These are phyloP conservation scores for Tricholoma furcatifolium DNA, from an alignment of 768 basidiomycete genomes.

Conservation along the genomic window DNA sequence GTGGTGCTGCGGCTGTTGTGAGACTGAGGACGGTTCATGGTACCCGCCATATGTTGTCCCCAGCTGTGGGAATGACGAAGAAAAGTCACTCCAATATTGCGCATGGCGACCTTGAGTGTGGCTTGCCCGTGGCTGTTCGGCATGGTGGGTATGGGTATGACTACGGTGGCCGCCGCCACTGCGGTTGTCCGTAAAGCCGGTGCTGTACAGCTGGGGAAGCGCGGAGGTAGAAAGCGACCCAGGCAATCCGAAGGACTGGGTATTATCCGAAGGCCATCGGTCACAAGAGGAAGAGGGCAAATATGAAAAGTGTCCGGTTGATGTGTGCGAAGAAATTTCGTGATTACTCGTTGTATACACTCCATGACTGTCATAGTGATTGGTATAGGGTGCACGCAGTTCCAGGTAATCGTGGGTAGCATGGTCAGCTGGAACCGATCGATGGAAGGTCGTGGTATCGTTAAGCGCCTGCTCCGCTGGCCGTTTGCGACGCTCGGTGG, in stretches of 20 bases:
- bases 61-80: constrained; percentile 48
- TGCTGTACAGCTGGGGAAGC: constrained; percentile 74
- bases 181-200: constrained; percentile 60
- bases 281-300: constrained; percentile 30
- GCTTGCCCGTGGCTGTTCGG: constrained; percentile 15
- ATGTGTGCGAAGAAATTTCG: constrained; percentile 5
- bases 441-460: constrained; percentile 18
- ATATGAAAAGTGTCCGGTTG: not conserved
- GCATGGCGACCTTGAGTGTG: constrained; percentile 34
- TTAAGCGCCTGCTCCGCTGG: constrained; percentile 51
- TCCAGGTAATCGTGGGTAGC: constrained; percentile 15
- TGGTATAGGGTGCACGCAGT: constrained; percentile 17
- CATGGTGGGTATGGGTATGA: constrained; percentile 2
- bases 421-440: constrained; percentile 1
- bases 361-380: constrained; percentile 10
- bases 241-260: constrained; percentile 33
- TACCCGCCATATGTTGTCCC: constrained; percentile 36
- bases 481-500: constrained; percentile 52
- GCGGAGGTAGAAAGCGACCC: constrained; percentile 67
- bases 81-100: constrained; percentile 58
- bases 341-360: constrained; percentile 10
- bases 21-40: constrained; percentile 13
- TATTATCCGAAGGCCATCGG: constrained; percentile 34
- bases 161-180: constrained; percentile 3
- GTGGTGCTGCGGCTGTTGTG: constrained; percentile 18